Base-by-base conservation (phyloP, 2,329 filamentous ascomycete species). In the Penicillium sp. region DNA sequence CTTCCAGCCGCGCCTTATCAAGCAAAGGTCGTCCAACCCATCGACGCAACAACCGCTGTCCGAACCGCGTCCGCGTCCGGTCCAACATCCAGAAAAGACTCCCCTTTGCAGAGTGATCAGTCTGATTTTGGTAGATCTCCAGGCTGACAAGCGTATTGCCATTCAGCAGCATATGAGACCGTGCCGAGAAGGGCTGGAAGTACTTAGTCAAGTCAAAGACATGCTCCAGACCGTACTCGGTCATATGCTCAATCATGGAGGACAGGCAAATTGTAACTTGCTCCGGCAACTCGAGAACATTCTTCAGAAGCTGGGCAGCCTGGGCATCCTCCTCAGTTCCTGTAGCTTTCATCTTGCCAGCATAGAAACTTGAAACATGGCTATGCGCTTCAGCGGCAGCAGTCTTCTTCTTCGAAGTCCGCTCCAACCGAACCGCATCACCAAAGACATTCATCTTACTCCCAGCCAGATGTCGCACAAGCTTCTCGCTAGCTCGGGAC, bases 201-300 rank as follows among this genome's bases (percentile, higher is more conserved):
- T 97, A 95, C 62, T 95, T 95, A 1, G 93, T 97, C 38, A 98
- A 75, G 63, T 95, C 87, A 61, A 98, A 95, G 46, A 98, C 89
- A 73, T 97, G 90, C 68, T 97, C 87, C 18, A 98, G 78, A 0
- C 90, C 90, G 66, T 96, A 98, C 57, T 95, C 91, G 15, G 83
- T 85, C 60, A 98, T 76, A 64, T 98, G 91, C 1, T 81, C 88
- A 60, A 98, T 97, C 91, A 98, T 96, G 9, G 91, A 88, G 3
- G 93, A 96, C 12, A 98, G 78, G 69, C 93, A 98, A 35, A 95
- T 84, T 0, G 87, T 95, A 32, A 95, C 89, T 38, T 87, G 79
- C 61, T 95, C 89, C 0, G 92, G 87, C 10, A 98, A 78, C 55
- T 84, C 84, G 49, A 97, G 78, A 29, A 96, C 89, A 61, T 89